Conservation (phyloP, 2,329 filamentous ascomycete genomes). For the Aspergillus neotritici region DNA sequence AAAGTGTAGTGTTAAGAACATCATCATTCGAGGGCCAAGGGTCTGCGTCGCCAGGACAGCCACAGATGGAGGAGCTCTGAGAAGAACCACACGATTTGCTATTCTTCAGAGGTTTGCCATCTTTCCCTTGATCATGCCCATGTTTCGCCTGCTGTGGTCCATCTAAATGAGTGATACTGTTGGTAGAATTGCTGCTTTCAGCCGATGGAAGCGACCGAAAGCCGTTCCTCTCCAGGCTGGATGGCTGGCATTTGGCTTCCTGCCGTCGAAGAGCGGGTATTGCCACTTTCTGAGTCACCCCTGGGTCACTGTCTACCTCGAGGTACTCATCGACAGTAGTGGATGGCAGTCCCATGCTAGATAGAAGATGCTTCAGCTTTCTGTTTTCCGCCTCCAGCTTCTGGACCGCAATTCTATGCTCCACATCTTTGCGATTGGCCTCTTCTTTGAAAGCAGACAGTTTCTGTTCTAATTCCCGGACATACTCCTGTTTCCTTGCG, state of each 20-base stretch:
- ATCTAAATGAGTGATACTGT: not conserved
- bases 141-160: not conserved
- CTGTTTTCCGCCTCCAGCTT: constrained; percentile 31
- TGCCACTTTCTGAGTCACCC: constrained; percentile 26
- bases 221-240: not conserved
- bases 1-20: constrained; percentile 32
- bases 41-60: constrained; percentile 17
- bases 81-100: not conserved
- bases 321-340: constrained; percentile 26
- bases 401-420: constrained; percentile 30
- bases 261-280: constrained; percentile 27
- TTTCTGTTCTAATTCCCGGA: constrained; percentile 32
- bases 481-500: constrained; percentile 32
- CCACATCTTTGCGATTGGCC: constrained; percentile 27
- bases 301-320: constrained; percentile 14
- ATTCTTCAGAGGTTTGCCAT: not conserved
- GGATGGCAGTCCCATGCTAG: constrained; percentile 19
- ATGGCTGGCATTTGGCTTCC: not conserved
- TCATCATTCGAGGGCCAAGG: constrained; percentile 20
- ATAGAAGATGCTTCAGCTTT: constrained; percentile 23
- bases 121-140: not conserved
- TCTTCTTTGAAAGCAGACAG: constrained; percentile 24
- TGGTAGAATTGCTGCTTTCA: not conserved
- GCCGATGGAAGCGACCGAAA: not conserved
- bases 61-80: constrained; percentile 17